Conservation (phyloP, 1,284 basidiomycete species). For the Ustilago lituana region DNA sequence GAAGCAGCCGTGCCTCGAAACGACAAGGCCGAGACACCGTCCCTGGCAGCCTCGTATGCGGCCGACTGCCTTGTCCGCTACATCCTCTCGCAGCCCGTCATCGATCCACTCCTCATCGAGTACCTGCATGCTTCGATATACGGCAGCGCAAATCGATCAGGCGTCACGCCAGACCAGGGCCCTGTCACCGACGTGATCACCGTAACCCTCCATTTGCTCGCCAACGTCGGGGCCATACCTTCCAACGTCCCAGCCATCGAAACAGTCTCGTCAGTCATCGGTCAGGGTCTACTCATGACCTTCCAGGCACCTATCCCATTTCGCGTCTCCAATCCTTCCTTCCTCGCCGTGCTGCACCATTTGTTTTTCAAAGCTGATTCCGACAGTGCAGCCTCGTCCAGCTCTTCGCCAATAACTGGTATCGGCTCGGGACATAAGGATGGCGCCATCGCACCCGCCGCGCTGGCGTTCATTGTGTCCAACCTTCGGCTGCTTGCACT, state of each 20-base stretch:
- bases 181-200: slow-evolving; percentile 47
- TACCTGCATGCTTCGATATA: slow-evolving; percentile 42
- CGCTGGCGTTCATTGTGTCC: slow-evolving; percentile 25
- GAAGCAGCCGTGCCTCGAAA: neutral
- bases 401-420: neutral
- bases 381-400: neutral
- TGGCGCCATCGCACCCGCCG: slow-evolving; percentile 3
- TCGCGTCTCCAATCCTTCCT: slow-evolving; percentile 14
- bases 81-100: slow-evolving; percentile 24
- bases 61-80: slow-evolving; percentile 24
- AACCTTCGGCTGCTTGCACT: slow-evolving; percentile 34
- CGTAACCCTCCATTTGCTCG: slow-evolving; percentile 31
- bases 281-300: slow-evolving; percentile 40
- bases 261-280: slow-evolving; percentile 38
- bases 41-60: slow-evolving; percentile 15
- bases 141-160: slow-evolving; percentile 32
- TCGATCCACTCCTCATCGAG: slow-evolving; percentile 44
- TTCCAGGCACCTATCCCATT: slow-evolving; percentile 27
- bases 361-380: neutral
- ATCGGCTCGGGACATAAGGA: neutral
- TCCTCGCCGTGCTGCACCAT: slow-evolving; percentile 19
- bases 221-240: slow-evolving; percentile 11
- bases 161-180: slow-evolving; percentile 30
- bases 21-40: neutral
- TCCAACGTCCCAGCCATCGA: slow-evolving; percentile 36